A percentile compares a stretch with the other conserved stretches of the same genome.
Evolutionary conservation across 768 basidiomycete species (phyloP).

Genomic region (Boletus patriciae): DNA sequence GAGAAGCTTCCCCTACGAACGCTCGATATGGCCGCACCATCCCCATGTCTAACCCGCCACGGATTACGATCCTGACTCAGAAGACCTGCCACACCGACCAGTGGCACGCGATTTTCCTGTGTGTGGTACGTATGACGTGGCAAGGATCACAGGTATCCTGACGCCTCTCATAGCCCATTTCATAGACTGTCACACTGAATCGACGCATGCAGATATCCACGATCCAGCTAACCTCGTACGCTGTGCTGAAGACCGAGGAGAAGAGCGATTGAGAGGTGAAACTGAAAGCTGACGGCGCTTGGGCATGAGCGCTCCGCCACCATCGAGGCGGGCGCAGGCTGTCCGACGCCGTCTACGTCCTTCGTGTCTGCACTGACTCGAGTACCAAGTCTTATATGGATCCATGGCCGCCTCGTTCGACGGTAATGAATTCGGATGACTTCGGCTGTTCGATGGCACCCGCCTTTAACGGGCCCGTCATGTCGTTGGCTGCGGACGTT

Average conservation of each 20-base stretch:
- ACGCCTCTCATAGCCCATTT: not conserved
- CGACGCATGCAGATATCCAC: not conserved
- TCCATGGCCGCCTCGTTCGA: not conserved
- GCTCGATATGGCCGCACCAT: not conserved
- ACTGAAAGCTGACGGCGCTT: not conserved
- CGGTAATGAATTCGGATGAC: not conserved
- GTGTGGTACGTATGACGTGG: not conserved
- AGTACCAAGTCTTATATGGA: not conserved
- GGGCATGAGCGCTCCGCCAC: not conserved
- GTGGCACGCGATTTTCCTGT: not conserved
- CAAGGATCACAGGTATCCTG: not conserved
- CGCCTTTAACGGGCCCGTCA: not conserved
- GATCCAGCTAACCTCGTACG: not conserved
- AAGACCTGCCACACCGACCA: not conserved
- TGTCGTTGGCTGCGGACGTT: not conserved
- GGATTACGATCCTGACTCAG: not conserved
- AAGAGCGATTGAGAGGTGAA: not conserved
- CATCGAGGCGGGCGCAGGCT: not conserved
- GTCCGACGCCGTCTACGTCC: not conserved
- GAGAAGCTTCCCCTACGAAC: not conserved
- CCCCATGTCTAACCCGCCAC: conserved; percentile 2
- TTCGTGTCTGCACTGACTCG: not conserved
- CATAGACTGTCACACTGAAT: not conserved
- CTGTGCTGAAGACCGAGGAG: not conserved
- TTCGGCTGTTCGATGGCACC: conserved; percentile 5